Conservation (phyloP, 768 basidiomycete species). For the Tulasnella sp. region DNA sequence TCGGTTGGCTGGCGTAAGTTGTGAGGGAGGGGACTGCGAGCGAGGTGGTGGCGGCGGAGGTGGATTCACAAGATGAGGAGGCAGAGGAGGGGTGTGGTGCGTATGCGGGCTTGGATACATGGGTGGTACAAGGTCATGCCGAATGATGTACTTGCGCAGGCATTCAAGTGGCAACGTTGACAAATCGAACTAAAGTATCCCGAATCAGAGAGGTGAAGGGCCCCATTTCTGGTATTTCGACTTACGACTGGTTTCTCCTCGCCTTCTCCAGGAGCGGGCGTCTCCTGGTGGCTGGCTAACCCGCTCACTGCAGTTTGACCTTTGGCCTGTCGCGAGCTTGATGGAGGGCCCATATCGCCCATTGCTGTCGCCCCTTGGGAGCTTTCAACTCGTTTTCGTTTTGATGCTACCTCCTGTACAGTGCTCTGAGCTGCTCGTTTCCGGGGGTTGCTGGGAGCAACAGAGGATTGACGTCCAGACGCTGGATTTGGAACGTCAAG, state of each 20-base stretch:
- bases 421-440: background rate
- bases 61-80: slow-evolving; percentile 55
- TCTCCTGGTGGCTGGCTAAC: background rate
- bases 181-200: slow-evolving; percentile 62
- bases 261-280: background rate
- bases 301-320: background rate
- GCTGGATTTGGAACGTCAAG: slow-evolving; percentile 15
- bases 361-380: background rate
- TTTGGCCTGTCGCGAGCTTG: background rate
- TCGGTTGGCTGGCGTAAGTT: slow-evolving; percentile 60
- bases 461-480: background rate
- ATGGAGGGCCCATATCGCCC: slow-evolving; percentile 1
- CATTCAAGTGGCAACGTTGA: slow-evolving; percentile 60
- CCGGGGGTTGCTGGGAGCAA: slow-evolving; percentile 15
- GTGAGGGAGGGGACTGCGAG: slow-evolving; percentile 35
- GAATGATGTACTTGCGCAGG: slow-evolving; percentile 67
- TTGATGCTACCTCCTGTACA: background rate
- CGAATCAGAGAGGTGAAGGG: background rate
- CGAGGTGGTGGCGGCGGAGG: slow-evolving; percentile 47
- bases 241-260: background rate
- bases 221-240: background rate
- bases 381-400: slow-evolving; percentile 1
- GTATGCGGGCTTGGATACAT: slow-evolving; percentile 68
- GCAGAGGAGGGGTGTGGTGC: slow-evolving; percentile 66
- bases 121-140: slow-evolving; percentile 66